Percentiles rank a stretch among this genome's conserved stretches.
Evolutionary conservation across 257 asterid species (phyloP).

Genomic region (Marsdenia floribunda): DNA sequence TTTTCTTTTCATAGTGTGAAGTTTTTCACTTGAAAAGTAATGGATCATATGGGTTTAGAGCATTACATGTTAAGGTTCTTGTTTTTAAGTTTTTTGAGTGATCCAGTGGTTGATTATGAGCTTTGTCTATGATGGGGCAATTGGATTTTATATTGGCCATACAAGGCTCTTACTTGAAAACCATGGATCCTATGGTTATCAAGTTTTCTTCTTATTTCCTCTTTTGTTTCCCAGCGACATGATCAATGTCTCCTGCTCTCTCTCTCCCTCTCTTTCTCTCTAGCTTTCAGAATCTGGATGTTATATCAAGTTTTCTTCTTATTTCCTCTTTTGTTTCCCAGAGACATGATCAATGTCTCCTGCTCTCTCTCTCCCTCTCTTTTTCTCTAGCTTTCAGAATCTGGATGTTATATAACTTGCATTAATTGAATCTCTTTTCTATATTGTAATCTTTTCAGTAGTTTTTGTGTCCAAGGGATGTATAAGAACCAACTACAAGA

Average conservation of each 20-base stretch:
- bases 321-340: not conserved
- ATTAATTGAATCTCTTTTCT: not conserved
- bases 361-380: not conserved
- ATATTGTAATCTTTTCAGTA: not conserved
- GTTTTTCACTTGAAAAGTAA: too few relatives aligned
- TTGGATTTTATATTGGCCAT: not conserved
- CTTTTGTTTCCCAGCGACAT: not conserved
- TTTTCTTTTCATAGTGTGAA: too few relatives aligned
- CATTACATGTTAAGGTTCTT: too few relatives aligned
- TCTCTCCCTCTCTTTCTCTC: too few relatives aligned
- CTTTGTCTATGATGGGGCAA: not conserved
- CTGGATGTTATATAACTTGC: not conserved
- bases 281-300: too few relatives aligned
- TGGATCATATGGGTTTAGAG: too few relatives aligned
- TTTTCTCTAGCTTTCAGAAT: not conserved
- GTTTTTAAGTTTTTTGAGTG: too few relatives aligned
- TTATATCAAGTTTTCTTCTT: not conserved
- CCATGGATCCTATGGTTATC: not conserved
- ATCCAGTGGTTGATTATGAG: not conserved
- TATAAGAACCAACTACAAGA: slow-evolving; percentile 29
- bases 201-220: not conserved
- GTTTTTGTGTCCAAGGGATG: slow-evolving; percentile 15
- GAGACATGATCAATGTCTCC: not conserved
- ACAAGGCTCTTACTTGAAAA: not conserved
- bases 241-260: not conserved